Evolutionary conservation across 352 stramenopile species (phyloP).

Genomic region (Globisporangium echinulatum): DNA sequence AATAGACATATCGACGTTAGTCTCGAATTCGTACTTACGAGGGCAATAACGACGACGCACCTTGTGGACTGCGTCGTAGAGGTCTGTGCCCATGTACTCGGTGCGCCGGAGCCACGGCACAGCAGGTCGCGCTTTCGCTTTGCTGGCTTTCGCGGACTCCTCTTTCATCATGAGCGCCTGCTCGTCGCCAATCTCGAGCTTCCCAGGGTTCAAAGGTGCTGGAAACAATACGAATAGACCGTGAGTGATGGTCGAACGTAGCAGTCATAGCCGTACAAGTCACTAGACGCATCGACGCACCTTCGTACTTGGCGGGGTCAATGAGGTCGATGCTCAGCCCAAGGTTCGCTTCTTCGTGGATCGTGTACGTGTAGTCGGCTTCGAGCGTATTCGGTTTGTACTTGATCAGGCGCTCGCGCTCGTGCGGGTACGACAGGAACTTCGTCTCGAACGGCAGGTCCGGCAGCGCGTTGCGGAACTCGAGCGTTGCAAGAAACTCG

Average conservation of each 20-base stretch:
- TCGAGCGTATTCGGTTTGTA: constrained; percentile 84
- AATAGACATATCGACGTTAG: neutral
- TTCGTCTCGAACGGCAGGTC: constrained; percentile 85
- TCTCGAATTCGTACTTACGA: neutral
- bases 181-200: constrained; percentile 67
- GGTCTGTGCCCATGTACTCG: constrained; percentile 83
- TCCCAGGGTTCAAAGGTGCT: constrained; percentile 42
- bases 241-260: neutral
- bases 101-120: constrained; percentile 80
- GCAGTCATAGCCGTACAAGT: neutral
- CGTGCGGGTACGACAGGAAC: constrained; percentile 80
- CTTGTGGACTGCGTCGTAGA: constrained; percentile 82
- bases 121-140: constrained; percentile 56
- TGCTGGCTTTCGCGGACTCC: constrained; percentile 33
- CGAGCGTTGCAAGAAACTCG: constrained; percentile 73
- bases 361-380: constrained; percentile 82
- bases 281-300: constrained; percentile 12
- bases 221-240: neutral
- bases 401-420: constrained; percentile 75
- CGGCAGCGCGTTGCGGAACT: constrained; percentile 79
- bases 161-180: constrained; percentile 81
- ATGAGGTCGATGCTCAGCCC: constrained; percentile 80
- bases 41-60: constrained; percentile 4
- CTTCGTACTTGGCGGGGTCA: constrained; percentile 81
- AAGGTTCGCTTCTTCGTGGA: constrained; percentile 77